Conservation (phyloP, 140 eudicot genomes). For the Erigeron philadelphicus region DNA sequence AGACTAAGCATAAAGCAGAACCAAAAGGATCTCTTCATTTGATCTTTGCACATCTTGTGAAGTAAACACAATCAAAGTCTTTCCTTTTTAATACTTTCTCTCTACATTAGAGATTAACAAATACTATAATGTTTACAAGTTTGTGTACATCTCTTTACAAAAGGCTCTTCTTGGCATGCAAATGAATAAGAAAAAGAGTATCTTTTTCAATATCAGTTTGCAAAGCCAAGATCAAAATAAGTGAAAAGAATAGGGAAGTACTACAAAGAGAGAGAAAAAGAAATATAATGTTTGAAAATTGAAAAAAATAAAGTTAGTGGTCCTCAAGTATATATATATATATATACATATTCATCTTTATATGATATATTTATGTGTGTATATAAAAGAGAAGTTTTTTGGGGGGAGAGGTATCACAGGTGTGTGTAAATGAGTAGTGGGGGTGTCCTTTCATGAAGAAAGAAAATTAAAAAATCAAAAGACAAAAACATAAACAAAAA, state of each 20-base stretch:
- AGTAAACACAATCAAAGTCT: conserved; percentile 17
- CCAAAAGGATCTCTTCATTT: conserved; percentile 11
- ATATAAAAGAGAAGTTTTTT: conserved; percentile 13
- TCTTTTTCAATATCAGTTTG: conserved; percentile 18
- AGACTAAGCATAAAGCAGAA: conserved; percentile 26
- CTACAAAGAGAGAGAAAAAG: background rate
- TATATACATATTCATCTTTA: no score
- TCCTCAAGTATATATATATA: conserved; percentile 15
- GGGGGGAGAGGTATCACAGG: conserved; percentile 24
- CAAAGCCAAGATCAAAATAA: conserved; percentile 16
- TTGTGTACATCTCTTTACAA: conserved; percentile 1
- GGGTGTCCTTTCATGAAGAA: background rate
- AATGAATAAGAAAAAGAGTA: conserved; percentile 31
- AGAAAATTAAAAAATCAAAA: no score
- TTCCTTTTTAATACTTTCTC: conserved; percentile 10
- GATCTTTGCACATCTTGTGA: conserved; percentile 27
- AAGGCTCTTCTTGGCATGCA: conserved; percentile 30
- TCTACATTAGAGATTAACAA: conserved; percentile 29
- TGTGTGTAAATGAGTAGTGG: conserved; percentile 24
- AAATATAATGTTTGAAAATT: conserved; percentile 10
- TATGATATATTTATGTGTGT: no score
- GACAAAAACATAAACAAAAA: background rate
- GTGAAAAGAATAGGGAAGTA: conserved; percentile 8
- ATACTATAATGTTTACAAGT: conserved; percentile 9
- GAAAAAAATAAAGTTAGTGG: conserved; percentile 25